phyloP scores from a whole-genome alignment of 768 basidiomycete genomes.

The Lentinula boryana region DNA sequence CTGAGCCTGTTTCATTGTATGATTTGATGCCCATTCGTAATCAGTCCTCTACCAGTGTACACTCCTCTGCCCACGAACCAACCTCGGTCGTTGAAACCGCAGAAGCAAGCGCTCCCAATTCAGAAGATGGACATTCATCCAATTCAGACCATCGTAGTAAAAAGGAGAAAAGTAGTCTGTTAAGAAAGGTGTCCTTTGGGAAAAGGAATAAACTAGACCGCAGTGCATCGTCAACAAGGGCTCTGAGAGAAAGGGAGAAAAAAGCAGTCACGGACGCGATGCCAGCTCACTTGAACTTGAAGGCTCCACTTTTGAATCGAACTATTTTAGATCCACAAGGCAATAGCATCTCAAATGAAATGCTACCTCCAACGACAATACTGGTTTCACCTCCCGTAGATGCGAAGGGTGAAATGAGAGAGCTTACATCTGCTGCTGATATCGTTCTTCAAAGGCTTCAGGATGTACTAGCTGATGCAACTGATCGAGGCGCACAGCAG shows the following conservation, averaged over 20 bases:
- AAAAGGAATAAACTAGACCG: constrained; percentile 3
- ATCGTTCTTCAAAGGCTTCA: constrained; percentile 46
- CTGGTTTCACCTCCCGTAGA: constrained; percentile 40
- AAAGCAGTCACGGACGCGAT: not conserved
- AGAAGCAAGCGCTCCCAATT: not conserved
- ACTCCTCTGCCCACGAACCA: not conserved
- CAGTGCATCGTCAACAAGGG: not conserved
- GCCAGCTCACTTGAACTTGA: not conserved
- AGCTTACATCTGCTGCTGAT: constrained; percentile 26
- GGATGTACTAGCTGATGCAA: constrained; percentile 57
- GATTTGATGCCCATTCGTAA: constrained; percentile 13
- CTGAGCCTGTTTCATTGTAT: not conserved
- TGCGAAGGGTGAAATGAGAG: constrained; percentile 14
- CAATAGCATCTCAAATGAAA: not conserved
- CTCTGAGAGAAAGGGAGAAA: constrained; percentile 2
- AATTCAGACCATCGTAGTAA: not conserved
- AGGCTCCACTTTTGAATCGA: not conserved
- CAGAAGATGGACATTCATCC: constrained; percentile 1
- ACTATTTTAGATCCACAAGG: too few relatives aligned
- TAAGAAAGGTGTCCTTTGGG: constrained; percentile 1
- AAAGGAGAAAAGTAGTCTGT: not conserved
- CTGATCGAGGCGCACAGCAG: constrained; percentile 51
- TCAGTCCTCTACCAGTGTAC: constrained; percentile 2
- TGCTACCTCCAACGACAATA: not conserved
- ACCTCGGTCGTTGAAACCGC: not conserved